A percentile compares a stretch with the other conserved stretches of the same genome.
Conservation (phyloP, 495 filamentous ascomycete species). For the Staphylotrichum longicolle region DNA sequence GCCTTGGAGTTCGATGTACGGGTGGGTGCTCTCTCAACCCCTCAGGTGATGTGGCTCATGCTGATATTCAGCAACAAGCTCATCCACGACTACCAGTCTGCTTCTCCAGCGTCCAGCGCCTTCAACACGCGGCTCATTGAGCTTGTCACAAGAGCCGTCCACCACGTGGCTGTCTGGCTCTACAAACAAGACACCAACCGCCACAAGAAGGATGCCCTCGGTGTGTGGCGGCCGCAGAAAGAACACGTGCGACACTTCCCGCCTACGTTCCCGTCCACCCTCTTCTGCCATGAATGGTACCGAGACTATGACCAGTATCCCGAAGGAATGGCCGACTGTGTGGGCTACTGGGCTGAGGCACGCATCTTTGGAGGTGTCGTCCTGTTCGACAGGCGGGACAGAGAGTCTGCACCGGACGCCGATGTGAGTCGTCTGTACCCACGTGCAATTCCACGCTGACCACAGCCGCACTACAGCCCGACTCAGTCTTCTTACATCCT, state of each 20-base stretch:
- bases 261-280: neutral
- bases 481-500: constrained; percentile 24
- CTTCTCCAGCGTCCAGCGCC: neutral
- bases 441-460: neutral
- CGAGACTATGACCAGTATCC: neutral
- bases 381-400: neutral
- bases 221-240: neutral
- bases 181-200: constrained; percentile 1
- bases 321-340: neutral
- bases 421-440: neutral
- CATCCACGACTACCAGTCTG: constrained; percentile 1
- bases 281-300: constrained; percentile 5
- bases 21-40: neutral
- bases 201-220: neutral
- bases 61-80: neutral
- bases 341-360: neutral
- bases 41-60: constrained; percentile 7
- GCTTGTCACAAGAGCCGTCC: constrained; percentile 1
- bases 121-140: neutral
- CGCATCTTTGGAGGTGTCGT: neutral
- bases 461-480: neutral
- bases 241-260: neutral
- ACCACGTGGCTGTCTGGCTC: neutral
- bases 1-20: neutral
- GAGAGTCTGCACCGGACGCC: neutral